These are phyloP conservation scores for Tylopilus intermedius DNA, from an alignment of 768 basidiomycete species.

Conservation along the genomic window DNA sequence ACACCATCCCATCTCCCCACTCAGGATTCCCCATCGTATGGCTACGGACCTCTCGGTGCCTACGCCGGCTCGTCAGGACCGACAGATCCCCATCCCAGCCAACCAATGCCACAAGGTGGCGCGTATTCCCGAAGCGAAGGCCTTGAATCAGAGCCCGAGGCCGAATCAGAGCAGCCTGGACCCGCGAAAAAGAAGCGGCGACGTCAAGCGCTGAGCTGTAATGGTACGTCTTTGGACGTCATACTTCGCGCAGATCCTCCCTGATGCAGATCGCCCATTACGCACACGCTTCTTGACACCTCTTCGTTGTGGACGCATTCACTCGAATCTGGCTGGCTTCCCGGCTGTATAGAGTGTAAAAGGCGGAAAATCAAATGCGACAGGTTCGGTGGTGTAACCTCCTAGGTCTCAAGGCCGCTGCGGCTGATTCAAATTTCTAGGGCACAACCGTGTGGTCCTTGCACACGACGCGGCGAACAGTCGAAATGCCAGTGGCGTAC, in stretches of 20 bases:
- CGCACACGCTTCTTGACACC: neutral
- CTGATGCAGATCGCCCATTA: constrained; percentile 12
- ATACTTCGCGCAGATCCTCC: constrained; percentile 18
- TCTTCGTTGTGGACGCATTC: neutral
- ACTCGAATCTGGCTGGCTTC: constrained; percentile 3
- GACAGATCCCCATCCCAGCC: constrained; percentile 25
- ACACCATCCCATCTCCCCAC: constrained; percentile 25
- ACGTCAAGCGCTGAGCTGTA: constrained; percentile 79
- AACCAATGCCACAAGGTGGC: constrained; percentile 17
- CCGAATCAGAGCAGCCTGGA: constrained; percentile 43
- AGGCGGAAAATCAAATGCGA: constrained; percentile 86
- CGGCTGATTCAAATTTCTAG: constrained; percentile 37
- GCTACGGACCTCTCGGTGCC: constrained; percentile 22
- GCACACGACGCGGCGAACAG: constrained; percentile 74
- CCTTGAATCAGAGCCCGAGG: constrained; percentile 56
- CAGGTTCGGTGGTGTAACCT: constrained; percentile 43
- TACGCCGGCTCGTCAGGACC: constrained; percentile 24
- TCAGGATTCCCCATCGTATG: constrained; percentile 25
- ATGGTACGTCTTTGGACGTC: constrained; percentile 47
- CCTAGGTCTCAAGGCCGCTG: constrained; percentile 1
- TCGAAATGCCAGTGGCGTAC: constrained; percentile 79
- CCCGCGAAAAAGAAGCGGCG: constrained; percentile 81
- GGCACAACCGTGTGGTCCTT: constrained; percentile 77
- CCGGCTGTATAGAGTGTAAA: constrained; percentile 64
- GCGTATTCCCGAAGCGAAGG: constrained; percentile 33